phyloP scores from a whole-genome alignment of 2,329 filamentous ascomycete species.

The Magnaporthiopsis incrustans region DNA sequence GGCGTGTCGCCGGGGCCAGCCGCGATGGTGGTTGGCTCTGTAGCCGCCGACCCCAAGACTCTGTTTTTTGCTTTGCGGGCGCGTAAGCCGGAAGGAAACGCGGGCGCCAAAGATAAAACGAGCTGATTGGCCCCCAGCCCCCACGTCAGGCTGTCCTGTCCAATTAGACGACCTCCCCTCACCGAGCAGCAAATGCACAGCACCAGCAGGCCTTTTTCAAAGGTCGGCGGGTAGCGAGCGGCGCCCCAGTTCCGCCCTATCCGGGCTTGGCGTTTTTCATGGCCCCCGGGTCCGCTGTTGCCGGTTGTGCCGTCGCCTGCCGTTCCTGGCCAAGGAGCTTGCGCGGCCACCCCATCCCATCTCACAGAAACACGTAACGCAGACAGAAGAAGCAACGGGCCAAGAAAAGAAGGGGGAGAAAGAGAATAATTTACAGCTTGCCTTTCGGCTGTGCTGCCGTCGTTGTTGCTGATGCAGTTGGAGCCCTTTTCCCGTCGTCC shows the following conservation, averaged over 20 bases:
- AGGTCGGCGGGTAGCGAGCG: neutral
- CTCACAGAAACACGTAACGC: neutral
- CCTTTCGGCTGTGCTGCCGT: neutral
- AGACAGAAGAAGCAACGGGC: neutral
- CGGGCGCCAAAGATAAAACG: neutral
- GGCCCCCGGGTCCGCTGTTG: neutral
- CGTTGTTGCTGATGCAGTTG: too few species aligned
- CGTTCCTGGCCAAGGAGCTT: neutral
- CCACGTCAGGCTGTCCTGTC: neutral
- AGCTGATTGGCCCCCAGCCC: neutral
- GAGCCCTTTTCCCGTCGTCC: neutral
- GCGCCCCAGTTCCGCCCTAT: neutral
- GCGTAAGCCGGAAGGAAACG: neutral
- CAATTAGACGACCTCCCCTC: neutral
- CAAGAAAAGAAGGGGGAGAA: neutral
- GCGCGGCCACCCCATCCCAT: too few species aligned
- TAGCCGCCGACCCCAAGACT: neutral
- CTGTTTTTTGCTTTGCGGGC: neutral
- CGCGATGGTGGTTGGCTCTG: neutral
- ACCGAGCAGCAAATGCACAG: too few species aligned
- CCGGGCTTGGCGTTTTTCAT: neutral
- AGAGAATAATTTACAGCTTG: constrained; percentile 1
- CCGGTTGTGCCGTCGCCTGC: neutral
- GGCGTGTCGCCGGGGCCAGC: neutral
- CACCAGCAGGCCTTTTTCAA: neutral